phyloP scores from a whole-genome alignment of 179 eudicot species.

The Spinacia oleracea region DNA sequence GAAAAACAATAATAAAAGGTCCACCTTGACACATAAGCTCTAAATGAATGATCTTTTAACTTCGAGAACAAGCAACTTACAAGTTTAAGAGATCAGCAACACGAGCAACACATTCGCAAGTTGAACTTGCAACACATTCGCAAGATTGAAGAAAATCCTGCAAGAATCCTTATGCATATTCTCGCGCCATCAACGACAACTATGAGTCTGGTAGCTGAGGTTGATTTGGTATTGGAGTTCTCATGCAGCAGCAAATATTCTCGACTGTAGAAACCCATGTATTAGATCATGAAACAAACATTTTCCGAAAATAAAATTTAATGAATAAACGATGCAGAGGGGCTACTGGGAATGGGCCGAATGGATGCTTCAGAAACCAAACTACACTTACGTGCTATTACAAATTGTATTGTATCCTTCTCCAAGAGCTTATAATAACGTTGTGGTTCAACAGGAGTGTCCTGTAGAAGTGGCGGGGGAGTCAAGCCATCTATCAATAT shows the following conservation, averaged over 20 bases:
- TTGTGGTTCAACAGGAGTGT: slow-evolving; percentile 69
- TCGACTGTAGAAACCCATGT: slow-evolving; percentile 57
- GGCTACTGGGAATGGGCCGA: background rate
- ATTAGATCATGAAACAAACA: background rate
- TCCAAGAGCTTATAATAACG: slow-evolving; percentile 85
- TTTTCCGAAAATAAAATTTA: background rate
- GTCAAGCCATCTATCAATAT: slow-evolving; percentile 8
- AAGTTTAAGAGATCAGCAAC: background rate
- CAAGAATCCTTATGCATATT: background rate
- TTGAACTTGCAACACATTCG: background rate
- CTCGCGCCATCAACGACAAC: background rate
- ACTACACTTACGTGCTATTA: slow-evolving; percentile 68
- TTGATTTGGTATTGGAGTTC: slow-evolving; percentile 39
- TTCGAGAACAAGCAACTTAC: background rate
- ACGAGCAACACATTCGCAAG: background rate
- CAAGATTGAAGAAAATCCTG: background rate
- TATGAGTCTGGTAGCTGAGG: background rate
- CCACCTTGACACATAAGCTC: background rate
- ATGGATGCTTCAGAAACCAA: too few relatives aligned
- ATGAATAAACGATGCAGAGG: background rate
- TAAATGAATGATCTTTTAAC: slow-evolving; percentile 9
- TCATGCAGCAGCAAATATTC: slow-evolving; percentile 85
- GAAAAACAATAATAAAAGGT: slow-evolving; percentile 2
- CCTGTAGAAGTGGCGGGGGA: slow-evolving; percentile 51
- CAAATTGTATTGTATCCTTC: slow-evolving; percentile 83